Base-by-base conservation (phyloP, 1,139 yeast genomes). In the Pichia norvegensis region DNA sequence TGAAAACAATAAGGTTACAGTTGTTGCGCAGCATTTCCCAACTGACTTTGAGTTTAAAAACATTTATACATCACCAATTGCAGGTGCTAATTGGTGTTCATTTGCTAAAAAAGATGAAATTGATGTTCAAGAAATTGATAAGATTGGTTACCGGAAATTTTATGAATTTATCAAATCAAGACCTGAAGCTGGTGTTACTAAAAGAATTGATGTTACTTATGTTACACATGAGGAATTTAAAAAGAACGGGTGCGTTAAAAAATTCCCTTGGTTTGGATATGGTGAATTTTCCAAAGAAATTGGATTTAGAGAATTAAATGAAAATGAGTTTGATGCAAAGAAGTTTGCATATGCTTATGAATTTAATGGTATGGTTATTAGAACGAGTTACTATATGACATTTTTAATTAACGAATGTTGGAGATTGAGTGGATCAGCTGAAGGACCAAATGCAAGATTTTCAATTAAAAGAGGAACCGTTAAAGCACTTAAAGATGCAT, bases 21-120 rank as follows among this genome's bases (percentile, higher is more conserved):
- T 83, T 7, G 64, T 84, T 14, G 81, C 85, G 0, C 69, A 72
- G 22, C 65, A 74, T 52, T 71, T 80, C 38, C 88, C 90, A 17
- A 70, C 74, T 16, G 80, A 76, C 55, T 70, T 67, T 40, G 62
- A 68, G 42, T 60, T 67, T 36, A 63, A 64, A 9, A 44, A 43
- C 14, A 36, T 39, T 10, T 83, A 80, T 56, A 80, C 92, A 4
- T 80, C 87, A 0, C 78, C 82, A 6, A 79, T 85, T 81, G 92
- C 92, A 0, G 94, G 94, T 4, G 94, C 92, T 1, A 88, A 84
- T 62, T 83, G 78, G 77, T 68, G 66, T 39, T 69, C 76, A 5
- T 71, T 72, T 59, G 76, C 76, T 1, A 47, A 49, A 1, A 47
- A 54, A 1, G 65, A 64, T 4, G 73, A 72, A 36, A 46, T 42